Evolutionary conservation across 2,329 filamentous ascomycete species (phyloP).

Genomic region (Thyridium curvatum): DNA sequence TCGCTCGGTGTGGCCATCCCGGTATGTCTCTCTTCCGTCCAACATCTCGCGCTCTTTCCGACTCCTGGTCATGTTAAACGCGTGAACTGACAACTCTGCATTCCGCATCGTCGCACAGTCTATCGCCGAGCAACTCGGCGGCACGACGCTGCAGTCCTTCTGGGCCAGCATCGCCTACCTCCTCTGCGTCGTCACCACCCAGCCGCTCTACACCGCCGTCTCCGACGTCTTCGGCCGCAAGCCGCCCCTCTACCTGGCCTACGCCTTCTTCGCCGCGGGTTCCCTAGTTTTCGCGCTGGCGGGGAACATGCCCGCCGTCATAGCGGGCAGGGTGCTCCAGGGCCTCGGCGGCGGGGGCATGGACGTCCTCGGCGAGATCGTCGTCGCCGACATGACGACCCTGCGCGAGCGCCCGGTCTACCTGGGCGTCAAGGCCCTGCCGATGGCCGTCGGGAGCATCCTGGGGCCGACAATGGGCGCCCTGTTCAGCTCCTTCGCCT

Average conservation of each 20-base stretch:
- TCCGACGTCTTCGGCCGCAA: slow-evolving; percentile 25
- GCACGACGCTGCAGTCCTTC: slow-evolving; percentile 17
- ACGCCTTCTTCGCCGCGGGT: slow-evolving; percentile 17
- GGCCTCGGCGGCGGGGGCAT: slow-evolving; percentile 21
- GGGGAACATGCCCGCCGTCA: slow-evolving; percentile 14
- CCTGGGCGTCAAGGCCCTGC: slow-evolving; percentile 16
- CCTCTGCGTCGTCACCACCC: slow-evolving; percentile 15
- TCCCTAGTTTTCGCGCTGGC: slow-evolving; percentile 17
- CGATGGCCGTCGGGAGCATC: slow-evolving; percentile 18
- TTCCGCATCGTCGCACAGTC: too few relatives aligned
- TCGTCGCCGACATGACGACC: slow-evolving; percentile 23
- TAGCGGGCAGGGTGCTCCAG: slow-evolving; percentile 18
- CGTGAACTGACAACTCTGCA: too few relatives aligned
- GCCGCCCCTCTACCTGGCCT: slow-evolving; percentile 17
- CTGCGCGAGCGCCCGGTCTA: slow-evolving; percentile 21
- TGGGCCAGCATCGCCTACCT: slow-evolving; percentile 25
- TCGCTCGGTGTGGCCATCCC: too few relatives aligned
- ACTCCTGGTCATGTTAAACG: too few relatives aligned
- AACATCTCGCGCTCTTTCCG: too few relatives aligned
- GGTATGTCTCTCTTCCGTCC: neutral
- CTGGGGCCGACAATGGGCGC: slow-evolving; percentile 19
- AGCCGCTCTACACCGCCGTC: slow-evolving; percentile 17
- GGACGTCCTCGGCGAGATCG: slow-evolving; percentile 20
- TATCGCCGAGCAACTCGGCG: slow-evolving; percentile 14
- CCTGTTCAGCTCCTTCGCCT: slow-evolving; percentile 16